Percentiles rank a stretch among this genome's conserved stretches.
Evolutionary conservation across 768 basidiomycete genomes (phyloP).

Genomic region (Amanita rubescens): DNA sequence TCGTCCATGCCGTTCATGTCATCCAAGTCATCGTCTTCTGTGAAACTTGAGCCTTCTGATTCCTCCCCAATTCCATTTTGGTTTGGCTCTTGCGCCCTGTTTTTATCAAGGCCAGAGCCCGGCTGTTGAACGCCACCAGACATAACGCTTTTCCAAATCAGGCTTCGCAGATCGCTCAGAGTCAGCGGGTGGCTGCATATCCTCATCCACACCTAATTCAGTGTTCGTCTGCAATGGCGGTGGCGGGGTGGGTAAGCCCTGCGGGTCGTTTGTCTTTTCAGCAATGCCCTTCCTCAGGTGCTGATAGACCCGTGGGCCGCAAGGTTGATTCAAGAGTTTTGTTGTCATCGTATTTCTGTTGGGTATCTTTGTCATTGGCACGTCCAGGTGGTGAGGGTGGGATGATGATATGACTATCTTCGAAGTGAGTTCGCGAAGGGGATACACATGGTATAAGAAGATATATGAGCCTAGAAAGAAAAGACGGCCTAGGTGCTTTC

Average conservation of each 20-base stretch:
- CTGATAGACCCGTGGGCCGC: background rate
- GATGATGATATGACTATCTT: slow-evolving; percentile 26
- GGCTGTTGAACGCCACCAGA: slow-evolving; percentile 92
- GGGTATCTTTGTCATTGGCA: slow-evolving; percentile 1
- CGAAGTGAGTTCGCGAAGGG: slow-evolving; percentile 41
- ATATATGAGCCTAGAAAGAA: slow-evolving; percentile 52
- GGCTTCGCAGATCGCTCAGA: slow-evolving; percentile 41
- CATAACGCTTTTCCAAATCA: slow-evolving; percentile 82
- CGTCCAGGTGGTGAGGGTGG: slow-evolving; percentile 13
- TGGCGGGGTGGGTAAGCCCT: background rate
- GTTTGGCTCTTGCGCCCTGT: slow-evolving; percentile 35
- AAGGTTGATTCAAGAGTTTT: background rate
- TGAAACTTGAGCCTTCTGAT: slow-evolving; percentile 59
- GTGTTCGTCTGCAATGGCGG: background rate
- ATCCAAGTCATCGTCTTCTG: slow-evolving; percentile 61
- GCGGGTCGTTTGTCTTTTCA: background rate
- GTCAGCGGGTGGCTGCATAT: slow-evolving; percentile 30
- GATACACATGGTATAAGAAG: slow-evolving; percentile 61
- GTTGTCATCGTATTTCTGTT: slow-evolving; percentile 11
- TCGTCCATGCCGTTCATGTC: slow-evolving; percentile 44
- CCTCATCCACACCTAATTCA: slow-evolving; percentile 21
- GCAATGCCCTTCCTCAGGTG: background rate
- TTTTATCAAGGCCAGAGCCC: slow-evolving; percentile 52
- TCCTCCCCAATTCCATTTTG: slow-evolving; percentile 45
- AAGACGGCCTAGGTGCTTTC: slow-evolving; percentile 35